These are phyloP conservation scores for Ogataea philodendri DNA, from an alignment of 805 yeast genomes.

Conservation along the genomic window DNA sequence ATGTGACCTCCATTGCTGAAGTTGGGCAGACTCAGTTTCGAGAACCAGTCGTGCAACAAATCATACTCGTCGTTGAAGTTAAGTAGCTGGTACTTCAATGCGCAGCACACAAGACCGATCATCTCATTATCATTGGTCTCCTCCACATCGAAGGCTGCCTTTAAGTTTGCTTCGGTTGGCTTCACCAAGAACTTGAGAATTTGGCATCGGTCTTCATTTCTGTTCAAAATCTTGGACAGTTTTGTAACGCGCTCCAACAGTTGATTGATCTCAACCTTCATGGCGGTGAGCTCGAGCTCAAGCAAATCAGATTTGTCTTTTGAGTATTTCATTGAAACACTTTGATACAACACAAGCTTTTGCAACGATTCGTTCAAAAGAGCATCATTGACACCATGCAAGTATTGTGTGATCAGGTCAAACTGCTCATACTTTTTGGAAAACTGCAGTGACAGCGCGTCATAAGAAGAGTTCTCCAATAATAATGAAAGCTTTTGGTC, in stretches of 20 bases:
- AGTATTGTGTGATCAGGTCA: slow-evolving; percentile 14
- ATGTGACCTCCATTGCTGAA: slow-evolving; percentile 26
- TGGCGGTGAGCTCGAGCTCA: slow-evolving; percentile 8
- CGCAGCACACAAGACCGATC: slow-evolving; percentile 26
- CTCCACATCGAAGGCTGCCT: slow-evolving; percentile 16
- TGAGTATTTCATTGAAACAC: slow-evolving; percentile 12
- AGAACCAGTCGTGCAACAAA: slow-evolving; percentile 23
- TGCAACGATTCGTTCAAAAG: slow-evolving; percentile 15
- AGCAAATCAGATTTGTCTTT: slow-evolving; percentile 3
- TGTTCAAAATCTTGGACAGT: slow-evolving; percentile 1
- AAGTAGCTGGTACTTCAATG: slow-evolving; percentile 27
- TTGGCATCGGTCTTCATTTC: slow-evolving; percentile 8
- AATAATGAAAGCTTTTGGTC: slow-evolving; percentile 11
- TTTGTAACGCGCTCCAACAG: slow-evolving; percentile 9
- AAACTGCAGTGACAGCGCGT: slow-evolving; percentile 10
- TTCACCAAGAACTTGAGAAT: slow-evolving; percentile 22
- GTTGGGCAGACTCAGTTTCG: slow-evolving; percentile 26
- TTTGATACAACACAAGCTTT: slow-evolving; percentile 21
- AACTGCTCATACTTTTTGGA: slow-evolving; percentile 3
- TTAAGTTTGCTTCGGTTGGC: slow-evolving; percentile 21
- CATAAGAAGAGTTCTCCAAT: slow-evolving; percentile 16
- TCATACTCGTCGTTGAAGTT: slow-evolving; percentile 15
- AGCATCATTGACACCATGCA: slow-evolving; percentile 15
- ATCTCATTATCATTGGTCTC: slow-evolving; percentile 16
- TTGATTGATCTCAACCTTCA: slow-evolving; percentile 14